Percentiles rank a stretch among this genome's conserved stretches.
These are phyloP conservation scores for Thozetella sp. DNA, from an alignment of 495 filamentous ascomycete species.

Conservation along the genomic window DNA sequence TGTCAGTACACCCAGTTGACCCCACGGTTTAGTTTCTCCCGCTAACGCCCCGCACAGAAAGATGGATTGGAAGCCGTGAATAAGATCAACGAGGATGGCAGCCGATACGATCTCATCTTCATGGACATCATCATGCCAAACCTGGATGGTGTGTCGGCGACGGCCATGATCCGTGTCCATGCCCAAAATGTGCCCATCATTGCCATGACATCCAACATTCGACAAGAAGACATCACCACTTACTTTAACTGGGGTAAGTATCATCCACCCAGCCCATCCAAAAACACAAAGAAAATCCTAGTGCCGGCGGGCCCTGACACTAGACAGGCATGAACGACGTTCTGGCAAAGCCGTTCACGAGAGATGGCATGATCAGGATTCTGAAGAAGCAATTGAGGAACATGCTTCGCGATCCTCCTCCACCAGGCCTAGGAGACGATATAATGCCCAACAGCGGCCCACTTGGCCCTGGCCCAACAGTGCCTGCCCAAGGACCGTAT, in stretches of 20 bases:
- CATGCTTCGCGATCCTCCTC: conserved; percentile 56
- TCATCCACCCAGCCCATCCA: background rate
- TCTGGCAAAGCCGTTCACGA: conserved; percentile 94
- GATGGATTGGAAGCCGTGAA: conserved; percentile 93
- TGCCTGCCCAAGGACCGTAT: conserved; percentile 36
- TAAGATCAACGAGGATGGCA: conserved; percentile 75
- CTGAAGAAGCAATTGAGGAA: conserved; percentile 86
- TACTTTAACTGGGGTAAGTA: conserved; percentile 94
- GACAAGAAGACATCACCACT: conserved; percentile 94
- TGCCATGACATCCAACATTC: conserved; percentile 98
- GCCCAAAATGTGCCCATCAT: conserved; percentile 85
- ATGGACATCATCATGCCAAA: conserved; percentile 99
- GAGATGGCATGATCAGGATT: conserved; percentile 88
- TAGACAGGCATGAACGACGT: conserved; percentile 96
- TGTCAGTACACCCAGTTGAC: conserved; percentile 56
- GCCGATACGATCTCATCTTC: conserved; percentile 88
- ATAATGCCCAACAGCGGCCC: conserved; percentile 12
- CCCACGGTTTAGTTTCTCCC: conserved; percentile 26
- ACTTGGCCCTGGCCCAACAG: conserved; percentile 17
- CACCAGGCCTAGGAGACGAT: conserved; percentile 13
- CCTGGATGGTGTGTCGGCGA: conserved; percentile 92
- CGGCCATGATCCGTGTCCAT: conserved; percentile 89
- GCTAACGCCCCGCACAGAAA: conserved; percentile 56
- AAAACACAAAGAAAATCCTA: background rate
- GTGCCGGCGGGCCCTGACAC: conserved; percentile 14